A percentile compares a stretch with the other conserved stretches of the same genome.
phyloP scores from a whole-genome alignment of 768 basidiomycete species.

The Mycena polygramma region DNA sequence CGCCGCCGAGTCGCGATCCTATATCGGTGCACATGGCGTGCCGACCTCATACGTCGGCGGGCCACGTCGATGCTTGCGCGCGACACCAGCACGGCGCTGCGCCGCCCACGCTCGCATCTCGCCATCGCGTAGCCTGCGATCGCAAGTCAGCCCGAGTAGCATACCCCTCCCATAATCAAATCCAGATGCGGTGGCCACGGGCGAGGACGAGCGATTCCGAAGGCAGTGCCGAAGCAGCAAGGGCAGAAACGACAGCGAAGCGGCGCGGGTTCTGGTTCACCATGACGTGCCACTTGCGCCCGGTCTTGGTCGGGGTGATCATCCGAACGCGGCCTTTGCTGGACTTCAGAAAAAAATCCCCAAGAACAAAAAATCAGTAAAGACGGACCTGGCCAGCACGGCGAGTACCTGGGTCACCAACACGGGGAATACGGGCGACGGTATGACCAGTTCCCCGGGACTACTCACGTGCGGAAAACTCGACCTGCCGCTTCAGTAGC shows the following conservation, averaged over 20 bases:
- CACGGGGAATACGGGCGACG: slow-evolving; percentile 99
- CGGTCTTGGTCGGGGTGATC: slow-evolving; percentile 99
- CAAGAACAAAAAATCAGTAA: no score
- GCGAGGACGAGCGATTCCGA: slow-evolving; percentile 99
- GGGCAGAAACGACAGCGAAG: slow-evolving; percentile 96
- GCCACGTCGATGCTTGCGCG: no score
- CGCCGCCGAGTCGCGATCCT: no score
- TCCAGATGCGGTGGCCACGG: slow-evolving; percentile 98
- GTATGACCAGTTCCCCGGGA: slow-evolving; percentile 99
- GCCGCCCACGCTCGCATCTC: no score
- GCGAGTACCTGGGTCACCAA: slow-evolving; percentile 98
- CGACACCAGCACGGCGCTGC: no score
- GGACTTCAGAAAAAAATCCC: slow-evolving; percentile 21
- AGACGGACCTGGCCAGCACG: slow-evolving; percentile 90
- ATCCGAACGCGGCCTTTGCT: slow-evolving; percentile 94
- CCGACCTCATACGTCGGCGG: no score
- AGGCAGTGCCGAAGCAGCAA: slow-evolving; percentile 97
- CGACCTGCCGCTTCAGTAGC: no score
- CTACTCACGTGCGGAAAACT: no score
- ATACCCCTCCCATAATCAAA: no score
- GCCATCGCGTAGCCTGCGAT: no score
- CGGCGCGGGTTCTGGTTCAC: slow-evolving; percentile 99
- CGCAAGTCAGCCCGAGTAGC: no score
- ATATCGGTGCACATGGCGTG: no score
- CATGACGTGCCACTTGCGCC: slow-evolving; percentile 99